Evolutionary conservation across 129 eudicot genomes (phyloP).

Genomic region (Dittrichia graveolens): DNA sequence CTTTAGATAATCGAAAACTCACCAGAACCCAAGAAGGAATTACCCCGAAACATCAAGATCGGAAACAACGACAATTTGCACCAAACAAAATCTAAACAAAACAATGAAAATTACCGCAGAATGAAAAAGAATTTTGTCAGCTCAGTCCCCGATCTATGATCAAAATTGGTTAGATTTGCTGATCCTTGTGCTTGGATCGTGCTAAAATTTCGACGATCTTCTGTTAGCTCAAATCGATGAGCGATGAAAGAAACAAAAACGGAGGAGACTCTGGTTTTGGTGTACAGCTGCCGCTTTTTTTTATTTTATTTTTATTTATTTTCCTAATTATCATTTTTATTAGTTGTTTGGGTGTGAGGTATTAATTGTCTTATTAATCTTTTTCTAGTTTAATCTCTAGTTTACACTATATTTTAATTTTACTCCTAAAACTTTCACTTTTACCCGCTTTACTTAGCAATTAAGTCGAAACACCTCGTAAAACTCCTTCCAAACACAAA

Average conservation of each 20-base stretch:
- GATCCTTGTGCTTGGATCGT: constrained; percentile 48
- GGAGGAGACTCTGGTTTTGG: constrained; percentile 64
- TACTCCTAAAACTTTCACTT: neutral
- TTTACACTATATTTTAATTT: neutral
- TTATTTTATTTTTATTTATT: constrained; percentile 8
- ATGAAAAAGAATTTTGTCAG: constrained; percentile 10
- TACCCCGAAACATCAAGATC: constrained; percentile 52
- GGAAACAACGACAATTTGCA: constrained; percentile 37
- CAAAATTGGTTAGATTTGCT: constrained; percentile 34
- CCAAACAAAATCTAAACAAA: constrained; percentile 28
- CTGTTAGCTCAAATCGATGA: constrained; percentile 61
- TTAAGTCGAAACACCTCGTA: neutral
- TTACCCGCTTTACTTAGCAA: neutral
- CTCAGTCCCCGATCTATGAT: constrained; percentile 43
- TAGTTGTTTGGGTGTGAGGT: constrained; percentile 26
- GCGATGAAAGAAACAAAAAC: constrained; percentile 51
- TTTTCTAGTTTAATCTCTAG: no score
- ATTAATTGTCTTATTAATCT: neutral
- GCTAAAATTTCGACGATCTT: constrained; percentile 43
- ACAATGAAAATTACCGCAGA: constrained; percentile 6
- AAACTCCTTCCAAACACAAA: no score
- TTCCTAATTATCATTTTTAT: constrained; percentile 18
- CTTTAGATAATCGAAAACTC: constrained; percentile 44
- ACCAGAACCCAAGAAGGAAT: constrained; percentile 40
- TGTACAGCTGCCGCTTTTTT: constrained; percentile 91